phyloP scores from a whole-genome alignment of 2,329 filamentous ascomycete genomes.

The Tothia fuscella region DNA sequence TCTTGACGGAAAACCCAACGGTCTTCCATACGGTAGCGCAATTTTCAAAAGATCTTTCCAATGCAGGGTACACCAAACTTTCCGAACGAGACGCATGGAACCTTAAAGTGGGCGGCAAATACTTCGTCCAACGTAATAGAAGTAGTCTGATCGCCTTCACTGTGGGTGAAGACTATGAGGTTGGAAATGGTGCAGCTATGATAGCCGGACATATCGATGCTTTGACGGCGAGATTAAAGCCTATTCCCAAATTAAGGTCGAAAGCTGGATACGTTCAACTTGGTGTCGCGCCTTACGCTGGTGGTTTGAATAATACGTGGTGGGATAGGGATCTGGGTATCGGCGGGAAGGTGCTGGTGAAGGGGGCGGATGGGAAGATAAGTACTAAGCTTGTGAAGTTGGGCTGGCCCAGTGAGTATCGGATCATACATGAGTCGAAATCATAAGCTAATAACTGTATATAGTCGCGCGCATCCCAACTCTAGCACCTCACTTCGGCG shows the following conservation, averaged over 20 bases:
- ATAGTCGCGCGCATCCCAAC: constrained; percentile 75
- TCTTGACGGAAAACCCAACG: constrained; percentile 81
- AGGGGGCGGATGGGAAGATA: constrained; percentile 64
- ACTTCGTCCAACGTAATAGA: constrained; percentile 77
- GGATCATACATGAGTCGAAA: not conserved
- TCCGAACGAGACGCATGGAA: constrained; percentile 74
- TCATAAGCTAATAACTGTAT: constrained; percentile 12
- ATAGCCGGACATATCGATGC: constrained; percentile 90
- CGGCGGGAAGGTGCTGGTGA: constrained; percentile 78
- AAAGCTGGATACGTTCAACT: constrained; percentile 81
- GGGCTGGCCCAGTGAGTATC: constrained; percentile 63
- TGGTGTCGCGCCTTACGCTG: constrained; percentile 76
- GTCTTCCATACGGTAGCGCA: constrained; percentile 81
- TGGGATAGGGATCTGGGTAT: constrained; percentile 93
- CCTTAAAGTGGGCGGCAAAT: constrained; percentile 71
- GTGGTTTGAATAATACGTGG: constrained; percentile 79
- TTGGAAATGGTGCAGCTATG: constrained; percentile 78
- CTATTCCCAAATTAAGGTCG: constrained; percentile 71
- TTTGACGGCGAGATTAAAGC: constrained; percentile 72
- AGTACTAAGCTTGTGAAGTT: constrained; percentile 74
- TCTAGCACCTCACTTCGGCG: constrained; percentile 85
- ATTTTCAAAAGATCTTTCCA: constrained; percentile 60
- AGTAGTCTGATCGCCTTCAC: constrained; percentile 77
- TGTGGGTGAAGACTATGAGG: constrained; percentile 66
- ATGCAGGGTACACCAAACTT: constrained; percentile 66